These are phyloP conservation scores for Gentiana straminea DNA, from an alignment of 257 asterid genomes.

Conservation along the genomic window DNA sequence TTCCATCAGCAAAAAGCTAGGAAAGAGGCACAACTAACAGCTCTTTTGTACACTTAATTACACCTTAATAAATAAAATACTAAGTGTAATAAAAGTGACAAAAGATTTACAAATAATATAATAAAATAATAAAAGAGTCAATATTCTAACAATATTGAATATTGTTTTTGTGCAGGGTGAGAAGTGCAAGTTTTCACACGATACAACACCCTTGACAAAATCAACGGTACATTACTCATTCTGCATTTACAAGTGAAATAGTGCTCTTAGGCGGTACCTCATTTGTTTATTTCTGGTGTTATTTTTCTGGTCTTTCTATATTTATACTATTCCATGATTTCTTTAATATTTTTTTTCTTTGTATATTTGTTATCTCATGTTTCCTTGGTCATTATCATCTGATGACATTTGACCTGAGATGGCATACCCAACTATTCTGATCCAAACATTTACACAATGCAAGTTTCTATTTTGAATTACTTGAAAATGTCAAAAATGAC, in stretches of 20 bases:
- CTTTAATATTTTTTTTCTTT: not conserved
- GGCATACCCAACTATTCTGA: no score
- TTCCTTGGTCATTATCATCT: not conserved
- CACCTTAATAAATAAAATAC: no score
- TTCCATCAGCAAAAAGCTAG: no score
- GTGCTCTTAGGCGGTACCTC: not conserved
- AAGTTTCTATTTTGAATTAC: no score
- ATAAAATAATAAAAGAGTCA: no score
- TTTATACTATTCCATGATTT: not conserved
- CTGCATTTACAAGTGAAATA: constrained; percentile 2
- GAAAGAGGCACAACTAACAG: no score
- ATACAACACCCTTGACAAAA: constrained; percentile 77
- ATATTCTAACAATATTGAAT: no score
- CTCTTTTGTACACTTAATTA: no score
- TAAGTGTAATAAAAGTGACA: no score
- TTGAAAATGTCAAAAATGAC: no score
- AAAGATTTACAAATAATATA: no score
- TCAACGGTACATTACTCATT: constrained; percentile 50
- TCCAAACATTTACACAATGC: no score
- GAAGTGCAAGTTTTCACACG: constrained; percentile 91
- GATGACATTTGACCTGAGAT: not conserved
- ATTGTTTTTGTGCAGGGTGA: constrained; percentile 46
- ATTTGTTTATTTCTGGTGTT: not conserved
- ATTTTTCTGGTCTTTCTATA: not conserved
- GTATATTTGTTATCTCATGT: not conserved